A percentile compares a stretch with the other conserved stretches of the same genome.
phyloP scores from a whole-genome alignment of 805 yeast species.

The Kazachstania psychrophila region DNA sequence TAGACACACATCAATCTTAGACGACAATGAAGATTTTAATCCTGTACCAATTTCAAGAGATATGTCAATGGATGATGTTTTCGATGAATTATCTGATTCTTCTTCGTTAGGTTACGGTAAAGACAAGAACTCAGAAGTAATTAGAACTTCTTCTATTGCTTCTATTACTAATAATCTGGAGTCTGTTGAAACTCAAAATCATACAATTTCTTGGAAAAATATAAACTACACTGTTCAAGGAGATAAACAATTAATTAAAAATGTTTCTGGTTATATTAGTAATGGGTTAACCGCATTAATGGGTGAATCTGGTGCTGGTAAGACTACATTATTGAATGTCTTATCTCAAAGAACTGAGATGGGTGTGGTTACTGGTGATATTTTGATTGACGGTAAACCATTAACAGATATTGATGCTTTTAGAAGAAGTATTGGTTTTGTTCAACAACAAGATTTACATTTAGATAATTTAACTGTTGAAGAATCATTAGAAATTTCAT shows the following conservation, averaged over 20 bases:
- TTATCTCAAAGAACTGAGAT: slow-evolving; percentile 42
- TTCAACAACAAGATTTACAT: slow-evolving; percentile 53
- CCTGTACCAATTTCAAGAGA: not conserved
- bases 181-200: slow-evolving; percentile 25
- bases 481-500: slow-evolving; percentile 45
- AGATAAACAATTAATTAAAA: slow-evolving; percentile 31
- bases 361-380: slow-evolving; percentile 51
- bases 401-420: slow-evolving; percentile 36
- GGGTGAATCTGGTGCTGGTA: slow-evolving; percentile 65
- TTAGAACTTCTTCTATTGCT: not conserved
- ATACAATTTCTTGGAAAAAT: slow-evolving; percentile 54
- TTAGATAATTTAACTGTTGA: slow-evolving; percentile 42
- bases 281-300: slow-evolving; percentile 56
- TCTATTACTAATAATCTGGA: not conserved
- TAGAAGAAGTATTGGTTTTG: slow-evolving; percentile 48
- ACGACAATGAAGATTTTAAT: not conserved
- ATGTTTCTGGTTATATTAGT: slow-evolving; percentile 55
- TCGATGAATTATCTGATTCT: not conserved
- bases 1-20: not conserved
- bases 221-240: slow-evolving; percentile 43
- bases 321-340: slow-evolving; percentile 48
- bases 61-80: not conserved
- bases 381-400: slow-evolving; percentile 46
- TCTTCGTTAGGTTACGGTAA: not conserved
- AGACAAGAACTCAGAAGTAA: not conserved